phyloP scores from a whole-genome alignment of 2,329 filamentous ascomycete genomes.

The Parastagonospora nodorum region DNA sequence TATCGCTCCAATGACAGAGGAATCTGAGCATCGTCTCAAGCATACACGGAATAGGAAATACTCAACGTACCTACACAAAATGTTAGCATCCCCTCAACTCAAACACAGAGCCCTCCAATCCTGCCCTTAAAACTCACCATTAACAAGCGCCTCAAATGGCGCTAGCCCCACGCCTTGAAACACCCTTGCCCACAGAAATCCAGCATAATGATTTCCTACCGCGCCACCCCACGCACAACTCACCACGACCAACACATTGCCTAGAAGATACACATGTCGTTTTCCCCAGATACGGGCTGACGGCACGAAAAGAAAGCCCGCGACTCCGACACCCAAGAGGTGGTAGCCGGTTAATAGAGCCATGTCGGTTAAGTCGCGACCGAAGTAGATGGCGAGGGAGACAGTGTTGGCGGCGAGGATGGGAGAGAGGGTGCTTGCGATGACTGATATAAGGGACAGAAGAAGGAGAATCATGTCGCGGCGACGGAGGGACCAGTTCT shows the following conservation, averaged over 20 bases:
- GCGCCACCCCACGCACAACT: constrained; percentile 80
- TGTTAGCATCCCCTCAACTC: too few relatives aligned
- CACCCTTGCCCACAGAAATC: constrained; percentile 76
- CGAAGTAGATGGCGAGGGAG: constrained; percentile 71
- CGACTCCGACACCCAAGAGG: constrained; percentile 79
- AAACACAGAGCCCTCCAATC: too few relatives aligned
- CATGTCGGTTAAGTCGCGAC: constrained; percentile 70
- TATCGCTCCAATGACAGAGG: too few relatives aligned
- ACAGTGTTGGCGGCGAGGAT: constrained; percentile 89
- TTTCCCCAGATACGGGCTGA: constrained; percentile 92
- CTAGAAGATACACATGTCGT: constrained; percentile 82
- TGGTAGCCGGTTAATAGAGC: constrained; percentile 87
- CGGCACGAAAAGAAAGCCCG: constrained; percentile 84
- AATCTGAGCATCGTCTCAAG: too few relatives aligned
- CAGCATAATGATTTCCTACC: constrained; percentile 69
- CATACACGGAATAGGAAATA: too few relatives aligned
- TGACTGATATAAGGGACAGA: constrained; percentile 79
- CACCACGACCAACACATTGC: constrained; percentile 72
- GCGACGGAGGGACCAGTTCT: constrained; percentile 86
- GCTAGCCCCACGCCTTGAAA: constrained; percentile 86
- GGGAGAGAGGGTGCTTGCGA: constrained; percentile 82
- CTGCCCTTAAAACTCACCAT: constrained; percentile 52
- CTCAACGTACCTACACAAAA: too few relatives aligned
- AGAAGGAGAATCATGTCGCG: constrained; percentile 80
- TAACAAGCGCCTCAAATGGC: constrained; percentile 88